Evolutionary conservation across 179 eudicot species (phyloP).

Genomic region (Patellifolia procumbens): DNA sequence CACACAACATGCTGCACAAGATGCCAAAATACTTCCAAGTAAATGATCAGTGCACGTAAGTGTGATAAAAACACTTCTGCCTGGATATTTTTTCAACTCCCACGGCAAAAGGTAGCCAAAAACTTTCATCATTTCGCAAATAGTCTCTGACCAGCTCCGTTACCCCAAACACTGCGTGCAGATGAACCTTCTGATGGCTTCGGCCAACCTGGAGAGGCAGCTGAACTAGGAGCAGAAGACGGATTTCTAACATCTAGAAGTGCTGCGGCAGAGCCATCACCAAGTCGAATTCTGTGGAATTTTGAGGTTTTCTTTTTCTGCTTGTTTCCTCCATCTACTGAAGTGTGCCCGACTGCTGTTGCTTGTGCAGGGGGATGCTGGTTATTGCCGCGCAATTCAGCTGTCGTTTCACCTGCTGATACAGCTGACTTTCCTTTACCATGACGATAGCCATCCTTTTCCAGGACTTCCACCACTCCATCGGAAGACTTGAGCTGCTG

Average conservation of each 20-base stretch:
- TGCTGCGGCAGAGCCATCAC: slow-evolving; percentile 65
- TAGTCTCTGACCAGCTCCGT: slow-evolving; percentile 39
- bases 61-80: background rate
- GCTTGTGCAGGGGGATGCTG: slow-evolving; percentile 18
- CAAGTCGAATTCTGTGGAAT: slow-evolving; percentile 70
- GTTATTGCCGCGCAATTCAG: slow-evolving; percentile 26
- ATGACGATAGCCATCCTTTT: slow-evolving; percentile 78
- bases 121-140: slow-evolving; percentile 30
- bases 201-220: slow-evolving; percentile 30
- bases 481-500: slow-evolving; percentile 54
- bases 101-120: background rate
- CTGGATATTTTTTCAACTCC: background rate
- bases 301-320: slow-evolving; percentile 78
- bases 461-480: slow-evolving; percentile 67
- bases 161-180: slow-evolving; percentile 41
- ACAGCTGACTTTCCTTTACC: slow-evolving; percentile 49
- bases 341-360: slow-evolving; percentile 33
- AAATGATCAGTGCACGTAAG: slow-evolving; percentile 2
- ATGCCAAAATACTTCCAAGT: slow-evolving; percentile 9
- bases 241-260: slow-evolving; percentile 47
- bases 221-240: slow-evolving; percentile 39
- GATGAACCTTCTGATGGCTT: slow-evolving; percentile 33
- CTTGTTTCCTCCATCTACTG: slow-evolving; percentile 53
- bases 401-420: slow-evolving; percentile 26
- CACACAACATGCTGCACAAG: slow-evolving; percentile 24